phyloP scores from a whole-genome alignment of 129 eudicot species.

The Logfia minima region DNA sequence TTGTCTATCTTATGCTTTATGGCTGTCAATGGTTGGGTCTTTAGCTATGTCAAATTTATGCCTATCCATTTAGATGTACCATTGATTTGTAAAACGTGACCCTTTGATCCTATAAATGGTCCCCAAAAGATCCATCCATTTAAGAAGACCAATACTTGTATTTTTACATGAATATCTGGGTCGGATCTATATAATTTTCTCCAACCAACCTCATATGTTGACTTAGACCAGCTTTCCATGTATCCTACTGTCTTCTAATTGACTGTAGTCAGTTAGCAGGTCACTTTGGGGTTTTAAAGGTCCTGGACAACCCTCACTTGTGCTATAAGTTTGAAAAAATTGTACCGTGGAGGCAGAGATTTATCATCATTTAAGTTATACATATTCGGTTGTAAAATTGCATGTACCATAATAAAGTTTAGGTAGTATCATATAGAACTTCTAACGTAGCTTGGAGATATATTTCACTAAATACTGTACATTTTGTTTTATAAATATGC shows the following conservation, averaged over 20 bases:
- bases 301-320: neutral
- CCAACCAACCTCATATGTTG: neutral
- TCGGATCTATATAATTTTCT: neutral
- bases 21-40: conserved; percentile 7
- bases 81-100: neutral
- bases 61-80: neutral
- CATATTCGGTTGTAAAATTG: neutral
- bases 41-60: neutral
- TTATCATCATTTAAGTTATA: neutral
- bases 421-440: neutral
- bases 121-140: neutral
- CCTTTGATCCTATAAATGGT: neutral
- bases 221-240: conserved; percentile 9
- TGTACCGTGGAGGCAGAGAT: neutral
- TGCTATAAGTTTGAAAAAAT: neutral
- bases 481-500: neutral
- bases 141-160: neutral
- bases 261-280: conserved; percentile 3
- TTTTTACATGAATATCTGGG: neutral
- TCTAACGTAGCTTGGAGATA: neutral
- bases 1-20: conserved; percentile 4
- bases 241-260: neutral
- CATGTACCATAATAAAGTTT: neutral
- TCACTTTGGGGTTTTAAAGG: neutral
- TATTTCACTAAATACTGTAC: neutral